Conservation (phyloP, 179 eudicot genomes). For the Gypsophila paniculata region DNA sequence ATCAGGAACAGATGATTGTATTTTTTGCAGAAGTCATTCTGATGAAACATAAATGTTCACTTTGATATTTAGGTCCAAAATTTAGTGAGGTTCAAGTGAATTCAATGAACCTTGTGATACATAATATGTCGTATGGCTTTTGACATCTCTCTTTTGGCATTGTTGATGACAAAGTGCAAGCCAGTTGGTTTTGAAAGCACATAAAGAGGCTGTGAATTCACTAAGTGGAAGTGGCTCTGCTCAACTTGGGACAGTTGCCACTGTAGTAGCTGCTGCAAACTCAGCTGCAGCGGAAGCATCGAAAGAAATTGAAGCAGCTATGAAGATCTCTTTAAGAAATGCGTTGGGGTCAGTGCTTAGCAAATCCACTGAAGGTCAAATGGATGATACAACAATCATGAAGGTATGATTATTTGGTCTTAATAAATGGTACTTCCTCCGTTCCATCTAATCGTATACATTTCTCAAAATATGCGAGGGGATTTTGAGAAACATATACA, state of each 20-base stretch:
- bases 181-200: conserved; percentile 91
- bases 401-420: conserved; percentile 43
- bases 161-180: conserved; percentile 54
- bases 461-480: no score
- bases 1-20: not conserved
- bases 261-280: conserved; percentile 97
- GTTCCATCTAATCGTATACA: no score
- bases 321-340: conserved; percentile 83
- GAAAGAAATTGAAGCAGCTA: conserved; percentile 93
- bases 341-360: conserved; percentile 71
- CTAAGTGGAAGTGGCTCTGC: conserved; percentile 88
- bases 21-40: not conserved
- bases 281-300: conserved; percentile 76
- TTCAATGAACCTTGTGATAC: not conserved
- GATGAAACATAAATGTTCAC: not conserved
- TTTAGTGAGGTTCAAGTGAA: not conserved
- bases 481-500: no score
- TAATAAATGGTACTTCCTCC: not conserved
- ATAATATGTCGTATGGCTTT: not conserved
- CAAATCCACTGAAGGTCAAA: conserved; percentile 61
- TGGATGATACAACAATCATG: conserved; percentile 88
- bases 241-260: conserved; percentile 79
- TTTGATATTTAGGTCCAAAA: not conserved
- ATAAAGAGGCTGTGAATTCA: conserved; percentile 96
- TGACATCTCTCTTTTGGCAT: conserved; percentile 10